Conservation (phyloP, 176 grass and related monocot genomes). For the Oryza nivara region DNA sequence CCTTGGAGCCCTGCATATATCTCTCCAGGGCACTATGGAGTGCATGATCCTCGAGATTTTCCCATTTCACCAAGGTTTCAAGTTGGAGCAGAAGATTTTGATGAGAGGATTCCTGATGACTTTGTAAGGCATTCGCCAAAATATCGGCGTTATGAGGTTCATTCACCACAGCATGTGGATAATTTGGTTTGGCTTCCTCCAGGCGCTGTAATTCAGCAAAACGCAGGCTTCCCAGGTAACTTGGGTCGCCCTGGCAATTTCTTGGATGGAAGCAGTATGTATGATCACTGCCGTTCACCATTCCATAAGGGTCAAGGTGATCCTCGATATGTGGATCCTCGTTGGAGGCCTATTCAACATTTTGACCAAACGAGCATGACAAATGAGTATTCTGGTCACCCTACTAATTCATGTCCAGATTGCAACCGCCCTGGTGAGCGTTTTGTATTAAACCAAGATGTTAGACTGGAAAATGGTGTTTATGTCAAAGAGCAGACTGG, state of each 20-base stretch:
- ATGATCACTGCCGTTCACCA: slow-evolving; percentile 65
- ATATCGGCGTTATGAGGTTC: slow-evolving; percentile 58
- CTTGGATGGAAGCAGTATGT: slow-evolving; percentile 54
- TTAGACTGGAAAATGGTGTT: slow-evolving; percentile 59
- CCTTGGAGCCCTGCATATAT: slow-evolving; percentile 69
- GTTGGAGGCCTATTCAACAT: slow-evolving; percentile 62
- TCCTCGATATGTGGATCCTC: slow-evolving; percentile 56
- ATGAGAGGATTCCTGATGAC: slow-evolving; percentile 62
- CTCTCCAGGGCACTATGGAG: slow-evolving; percentile 57
- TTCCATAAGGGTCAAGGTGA: slow-evolving; percentile 67
- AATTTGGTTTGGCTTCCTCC: slow-evolving; percentile 71
- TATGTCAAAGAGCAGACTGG: slow-evolving; percentile 66
- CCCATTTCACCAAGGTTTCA: slow-evolving; percentile 74
- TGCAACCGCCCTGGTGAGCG: slow-evolving; percentile 56
- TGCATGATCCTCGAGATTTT: slow-evolving; percentile 72
- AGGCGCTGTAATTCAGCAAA: slow-evolving; percentile 71
- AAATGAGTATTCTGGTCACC: slow-evolving; percentile 57
- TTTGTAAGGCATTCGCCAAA: slow-evolving; percentile 55
- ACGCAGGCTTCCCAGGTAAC: slow-evolving; percentile 68
- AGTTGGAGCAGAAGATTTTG: slow-evolving; percentile 61
- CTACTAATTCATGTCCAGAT: slow-evolving; percentile 55
- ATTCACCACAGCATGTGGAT: slow-evolving; percentile 57
- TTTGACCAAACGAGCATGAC: slow-evolving; percentile 51
- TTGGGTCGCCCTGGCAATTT: slow-evolving; percentile 60
- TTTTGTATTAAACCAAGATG: slow-evolving; percentile 63